Evolutionary conservation across 768 basidiomycete species (phyloP), one percentile per base, ranked within the genome.

Genomic region (Tricholoma terreum): DNA sequence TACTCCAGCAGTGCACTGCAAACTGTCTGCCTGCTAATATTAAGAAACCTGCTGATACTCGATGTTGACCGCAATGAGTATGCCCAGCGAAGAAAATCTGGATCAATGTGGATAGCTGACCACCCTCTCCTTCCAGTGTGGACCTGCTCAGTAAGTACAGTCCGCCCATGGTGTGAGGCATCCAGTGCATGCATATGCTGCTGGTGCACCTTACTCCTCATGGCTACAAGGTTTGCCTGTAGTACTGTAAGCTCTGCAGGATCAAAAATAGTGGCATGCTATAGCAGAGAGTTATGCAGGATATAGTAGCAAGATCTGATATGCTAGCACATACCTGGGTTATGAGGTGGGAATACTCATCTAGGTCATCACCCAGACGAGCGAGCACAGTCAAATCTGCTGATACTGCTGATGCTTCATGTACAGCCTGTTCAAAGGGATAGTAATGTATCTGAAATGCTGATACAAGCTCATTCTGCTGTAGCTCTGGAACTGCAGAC

Each of bases 321-420:
- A 50, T 38, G 31, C 12, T 6, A 43, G 30, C 38, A 30, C 35
- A n/a, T 54, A 63, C 63, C 49, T 61, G 53, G 27, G 49, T 35
- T 15, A 64, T 48, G 17, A 61, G 31, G n/a, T 15, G 21, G 9
- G 38, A 12, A 46, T 54, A 64, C 45, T 57, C 51, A 17, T 56
- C 40, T 19, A 64, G 45, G 38, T 64, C 58, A 50, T 63, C 57
- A 11, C 38, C 52, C 17, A 63, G 31, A 6, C 53, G 27, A 21
- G 31, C 30, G 40, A 63, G 45, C 1, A 61, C 58, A 40, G 42
- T 50, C 3, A 57, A 55, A 54, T 63, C 63, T 36, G 46, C 35
- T 1, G 42, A 35, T 21, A 36, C 30, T 45, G 3, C 34, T 55
- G 31, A 19, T 6, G 53, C 56, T 27, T 54, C 35, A 4, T 61